These are phyloP conservation scores for Phytophthora multivora DNA, from an alignment of 352 stramenopile genomes.

Conservation along the genomic window DNA sequence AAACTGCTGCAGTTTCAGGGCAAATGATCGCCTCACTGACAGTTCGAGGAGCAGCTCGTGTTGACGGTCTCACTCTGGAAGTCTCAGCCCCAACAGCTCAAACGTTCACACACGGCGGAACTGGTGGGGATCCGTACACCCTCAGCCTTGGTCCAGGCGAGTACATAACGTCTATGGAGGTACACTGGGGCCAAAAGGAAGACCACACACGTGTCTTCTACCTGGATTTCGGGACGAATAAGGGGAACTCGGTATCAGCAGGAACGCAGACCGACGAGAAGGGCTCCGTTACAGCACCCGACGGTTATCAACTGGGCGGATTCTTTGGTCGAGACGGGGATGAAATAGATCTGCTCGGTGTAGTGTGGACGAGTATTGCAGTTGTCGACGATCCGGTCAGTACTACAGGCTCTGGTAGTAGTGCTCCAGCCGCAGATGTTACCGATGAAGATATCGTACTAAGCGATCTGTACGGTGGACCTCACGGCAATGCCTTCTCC, in stretches of 20 bases:
- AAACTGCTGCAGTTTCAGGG: conserved; percentile 10
- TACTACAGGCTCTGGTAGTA: conserved; percentile 2
- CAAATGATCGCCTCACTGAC: conserved; percentile 26
- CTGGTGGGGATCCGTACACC: conserved; percentile 20
- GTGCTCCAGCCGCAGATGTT: background rate
- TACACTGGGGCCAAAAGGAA: conserved; percentile 25
- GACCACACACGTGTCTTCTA: conserved; percentile 28
- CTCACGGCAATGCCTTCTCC: conserved; percentile 27
- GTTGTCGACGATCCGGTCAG: conserved; percentile 2
- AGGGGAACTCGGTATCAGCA: conserved; percentile 17
- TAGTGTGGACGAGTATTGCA: conserved; percentile 26
- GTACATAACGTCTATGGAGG: conserved; percentile 29
- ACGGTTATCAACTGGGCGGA: conserved; percentile 23
- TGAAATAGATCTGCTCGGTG: conserved; percentile 27
- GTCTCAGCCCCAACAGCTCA: conserved; percentile 13
- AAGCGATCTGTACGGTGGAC: conserved; percentile 23
- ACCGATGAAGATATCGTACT: conserved; percentile 22
- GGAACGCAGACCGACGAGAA: conserved; percentile 25
- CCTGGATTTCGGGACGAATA: conserved; percentile 17
- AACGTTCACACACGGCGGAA: conserved; percentile 25
- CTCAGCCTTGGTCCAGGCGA: conserved; percentile 13
- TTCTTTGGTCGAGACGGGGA: conserved; percentile 32
- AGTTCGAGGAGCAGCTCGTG: conserved; percentile 10
- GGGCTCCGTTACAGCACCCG: conserved; percentile 14
- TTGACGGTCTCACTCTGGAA: conserved; percentile 21